These are phyloP conservation scores for Fusarium longipes DNA, from an alignment of 2,329 filamentous ascomycete genomes.

Conservation along the genomic window DNA sequence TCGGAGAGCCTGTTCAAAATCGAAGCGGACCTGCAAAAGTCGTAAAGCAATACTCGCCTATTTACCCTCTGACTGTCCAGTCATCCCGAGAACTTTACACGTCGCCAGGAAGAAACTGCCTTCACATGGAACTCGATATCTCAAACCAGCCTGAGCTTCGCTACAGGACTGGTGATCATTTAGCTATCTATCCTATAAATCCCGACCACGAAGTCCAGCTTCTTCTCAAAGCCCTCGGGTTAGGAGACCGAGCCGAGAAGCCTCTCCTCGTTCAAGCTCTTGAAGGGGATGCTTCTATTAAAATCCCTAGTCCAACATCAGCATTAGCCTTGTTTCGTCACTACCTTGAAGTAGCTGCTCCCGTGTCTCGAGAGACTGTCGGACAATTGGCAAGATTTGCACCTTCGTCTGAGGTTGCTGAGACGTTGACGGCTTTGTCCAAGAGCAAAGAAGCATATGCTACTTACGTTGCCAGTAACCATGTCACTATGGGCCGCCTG, in stretches of 20 bases:
- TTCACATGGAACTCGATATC: conserved; percentile 54
- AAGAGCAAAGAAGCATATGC: conserved; percentile 41
- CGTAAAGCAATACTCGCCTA: conserved; percentile 39
- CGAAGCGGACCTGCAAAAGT: conserved; percentile 35
- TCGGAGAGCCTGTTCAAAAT: conserved; percentile 39
- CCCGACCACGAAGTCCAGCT: conserved; percentile 49
- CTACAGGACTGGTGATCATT: conserved; percentile 56
- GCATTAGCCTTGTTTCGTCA: conserved; percentile 55
- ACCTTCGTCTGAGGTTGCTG: conserved; percentile 59
- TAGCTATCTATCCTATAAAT: conserved; percentile 56
- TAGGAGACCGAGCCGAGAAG: conserved; percentile 32
- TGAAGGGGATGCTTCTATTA: conserved; percentile 28
- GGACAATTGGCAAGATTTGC: conserved; percentile 57
- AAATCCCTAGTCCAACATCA: conserved; percentile 55
- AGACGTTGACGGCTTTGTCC: conserved; percentile 10
- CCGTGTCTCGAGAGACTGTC: conserved; percentile 55
- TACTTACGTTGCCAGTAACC: conserved; percentile 34
- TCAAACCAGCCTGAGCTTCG: conserved; percentile 42
- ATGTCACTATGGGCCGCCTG: conserved; percentile 45
- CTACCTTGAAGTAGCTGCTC: conserved; percentile 58
- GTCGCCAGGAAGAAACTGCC: conserved; percentile 45
- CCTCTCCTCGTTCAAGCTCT: conserved; percentile 42
- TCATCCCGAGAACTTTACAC: conserved; percentile 35
- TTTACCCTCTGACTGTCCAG: conserved; percentile 28
- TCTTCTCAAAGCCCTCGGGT: conserved; percentile 48